A percentile compares a stretch with the other conserved stretches of the same genome.
phyloP scores from a whole-genome alignment of 805 yeast species.

The Kurtzmaniella fragi region DNA sequence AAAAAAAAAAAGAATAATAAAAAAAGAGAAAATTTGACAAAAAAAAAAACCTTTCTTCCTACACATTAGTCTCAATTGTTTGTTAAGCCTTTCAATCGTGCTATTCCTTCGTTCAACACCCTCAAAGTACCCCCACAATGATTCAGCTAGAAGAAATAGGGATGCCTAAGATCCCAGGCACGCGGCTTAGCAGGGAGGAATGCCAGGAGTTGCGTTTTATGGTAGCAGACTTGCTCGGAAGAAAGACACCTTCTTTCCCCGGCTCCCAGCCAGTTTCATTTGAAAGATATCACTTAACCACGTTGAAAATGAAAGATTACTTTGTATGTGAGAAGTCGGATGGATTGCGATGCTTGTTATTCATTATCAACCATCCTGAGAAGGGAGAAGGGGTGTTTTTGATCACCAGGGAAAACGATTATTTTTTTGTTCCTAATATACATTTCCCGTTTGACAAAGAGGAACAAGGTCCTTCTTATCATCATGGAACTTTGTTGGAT shows the following conservation, averaged over 20 bases:
- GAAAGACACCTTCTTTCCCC: slow-evolving; percentile 58
- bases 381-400: slow-evolving; percentile 86
- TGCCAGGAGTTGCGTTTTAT: slow-evolving; percentile 61
- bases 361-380: slow-evolving; percentile 59
- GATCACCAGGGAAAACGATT: slow-evolving; percentile 86
- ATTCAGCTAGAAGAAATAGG: slow-evolving; percentile 42
- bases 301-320: slow-evolving; percentile 68
- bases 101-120: not conserved
- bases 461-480: slow-evolving; percentile 52
- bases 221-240: slow-evolving; percentile 61
- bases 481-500: slow-evolving; percentile 85
- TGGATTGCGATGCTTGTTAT: slow-evolving; percentile 81
- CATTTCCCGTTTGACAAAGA: slow-evolving; percentile 67
- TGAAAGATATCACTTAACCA: slow-evolving; percentile 63
- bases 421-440: slow-evolving; percentile 72
- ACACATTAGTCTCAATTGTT: no score
- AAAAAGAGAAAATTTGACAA: no score
- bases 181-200: slow-evolving; percentile 65
- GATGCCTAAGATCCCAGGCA: slow-evolving; percentile 87
- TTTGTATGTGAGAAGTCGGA: slow-evolving; percentile 95
- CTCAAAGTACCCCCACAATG: slow-evolving; percentile 12
- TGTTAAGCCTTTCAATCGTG: no score
- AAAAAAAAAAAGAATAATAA: no score
- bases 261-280: slow-evolving; percentile 97
- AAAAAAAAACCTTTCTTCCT: no score